These are phyloP conservation scores for Glaciozyma martinii DNA, from an alignment of 768 basidiomycete genomes.

Conservation along the genomic window DNA sequence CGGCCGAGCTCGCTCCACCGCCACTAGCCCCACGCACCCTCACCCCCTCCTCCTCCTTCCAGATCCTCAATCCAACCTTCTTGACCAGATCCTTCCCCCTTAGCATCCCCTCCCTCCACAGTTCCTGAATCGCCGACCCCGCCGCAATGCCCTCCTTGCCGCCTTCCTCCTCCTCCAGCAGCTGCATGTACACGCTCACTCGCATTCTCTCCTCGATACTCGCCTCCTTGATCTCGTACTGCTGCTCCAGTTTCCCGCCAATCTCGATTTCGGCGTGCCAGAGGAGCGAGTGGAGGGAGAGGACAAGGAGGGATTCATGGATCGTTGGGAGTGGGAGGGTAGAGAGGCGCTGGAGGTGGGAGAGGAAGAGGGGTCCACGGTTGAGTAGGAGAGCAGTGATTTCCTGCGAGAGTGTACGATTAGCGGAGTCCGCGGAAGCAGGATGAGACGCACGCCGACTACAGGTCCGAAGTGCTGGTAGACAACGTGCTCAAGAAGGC, in stretches of 20 bases:
- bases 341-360: conserved; percentile 23
- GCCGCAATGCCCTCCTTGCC: neutral
- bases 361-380: conserved; percentile 26
- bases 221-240: conserved; percentile 29
- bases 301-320: conserved; percentile 20
- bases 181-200: conserved; percentile 18
- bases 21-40: too few species aligned
- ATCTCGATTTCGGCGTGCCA: conserved; percentile 28
- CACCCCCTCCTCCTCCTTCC: neutral
- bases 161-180: conserved; percentile 8
- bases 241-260: conserved; percentile 17
- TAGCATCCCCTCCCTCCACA: neutral
- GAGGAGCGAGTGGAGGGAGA: conserved; percentile 27
- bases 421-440: neutral
- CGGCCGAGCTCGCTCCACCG: too few species aligned
- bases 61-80: neutral
- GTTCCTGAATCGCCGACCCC: neutral
- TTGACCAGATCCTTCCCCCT: neutral
- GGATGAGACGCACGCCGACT: conserved; percentile 49
- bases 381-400: conserved; percentile 20
- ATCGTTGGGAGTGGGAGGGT: conserved; percentile 16
- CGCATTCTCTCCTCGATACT: conserved; percentile 16
- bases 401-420: conserved; percentile 7
- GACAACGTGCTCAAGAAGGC: conserved; percentile 46
- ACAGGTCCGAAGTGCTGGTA: conserved; percentile 58